Evolutionary conservation across 441 rosid genomes (phyloP), one percentile per base, ranked within the genome.

Genomic region (Populus trichocarpa): DNA sequence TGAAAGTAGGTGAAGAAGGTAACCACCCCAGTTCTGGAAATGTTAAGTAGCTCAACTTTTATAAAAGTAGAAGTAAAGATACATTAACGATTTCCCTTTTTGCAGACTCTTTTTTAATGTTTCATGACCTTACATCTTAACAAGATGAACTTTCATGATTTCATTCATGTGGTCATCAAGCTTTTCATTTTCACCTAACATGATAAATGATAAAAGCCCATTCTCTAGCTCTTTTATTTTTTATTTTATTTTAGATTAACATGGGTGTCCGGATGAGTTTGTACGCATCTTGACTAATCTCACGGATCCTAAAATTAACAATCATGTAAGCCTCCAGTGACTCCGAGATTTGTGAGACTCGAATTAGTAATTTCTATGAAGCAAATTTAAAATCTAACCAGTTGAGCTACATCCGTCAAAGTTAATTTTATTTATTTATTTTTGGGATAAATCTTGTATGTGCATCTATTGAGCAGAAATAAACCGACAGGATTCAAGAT

Each of bases 281-380:
- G 0, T 0, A 0, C 1, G 33, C 0, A 32, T 0, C 0, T 32
- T 0, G 5, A 32, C 0, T 32, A 32, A 32, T 4, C 0, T 0
- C 33, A 32, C 5, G 0, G 0, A 0, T 0, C 6, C 6, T 32
- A 0, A 32, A 32, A 0, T 32, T 32, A 32, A 32, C 0, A 0
- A 32, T 0, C 0, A 32, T 32, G 6, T 32, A 32, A 4, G 5
- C 0, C 6, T 32, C 6, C 5, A 32, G 1, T 32, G 0, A 0
- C 0, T 0, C 33, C 0, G 32, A 32, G 0, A 32, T 32, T 32
- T 32, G 0, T 32, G 0, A 32, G 6, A 32, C 6, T 32, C 1
- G 1, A 32, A 32, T 5, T 32, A 32, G 1, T 32, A 1, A 32
- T 1, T 0, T 32, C 1, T 32, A 32, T 0, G 0, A 0, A 0